Percentiles rank a stretch among this genome's conserved stretches.
phyloP scores from a whole-genome alignment of 2,329 filamentous ascomycete species.

The Pseudopyricularia javanii region DNA sequence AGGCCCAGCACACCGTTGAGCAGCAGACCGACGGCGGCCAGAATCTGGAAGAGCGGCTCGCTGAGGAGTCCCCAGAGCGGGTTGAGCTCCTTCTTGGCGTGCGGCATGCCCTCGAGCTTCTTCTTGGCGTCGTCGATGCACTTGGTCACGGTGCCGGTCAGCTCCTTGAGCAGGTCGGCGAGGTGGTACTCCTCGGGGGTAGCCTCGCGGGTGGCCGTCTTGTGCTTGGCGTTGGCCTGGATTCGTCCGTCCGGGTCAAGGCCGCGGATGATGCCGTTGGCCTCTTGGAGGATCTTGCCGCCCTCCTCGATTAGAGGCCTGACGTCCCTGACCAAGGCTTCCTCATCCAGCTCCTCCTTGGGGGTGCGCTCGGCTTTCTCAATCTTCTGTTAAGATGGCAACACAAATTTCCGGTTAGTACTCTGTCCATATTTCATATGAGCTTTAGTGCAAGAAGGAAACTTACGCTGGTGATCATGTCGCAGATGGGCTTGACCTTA shows the following conservation, averaged over 20 bases:
- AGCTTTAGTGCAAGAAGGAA: neutral
- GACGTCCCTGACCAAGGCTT: conserved; percentile 74
- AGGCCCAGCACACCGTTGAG: conserved; percentile 74
- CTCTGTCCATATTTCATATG: no score
- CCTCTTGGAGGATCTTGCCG: conserved; percentile 68
- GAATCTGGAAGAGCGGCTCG: conserved; percentile 85
- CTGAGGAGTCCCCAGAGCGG: conserved; percentile 74
- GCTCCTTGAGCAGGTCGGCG: conserved; percentile 74
- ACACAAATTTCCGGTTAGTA: neutral
- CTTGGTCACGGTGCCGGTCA: conserved; percentile 68
- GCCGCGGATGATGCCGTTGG: conserved; percentile 75
- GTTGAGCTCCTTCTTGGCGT: conserved; percentile 90
- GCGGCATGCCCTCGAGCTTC: conserved; percentile 84
- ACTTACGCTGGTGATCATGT: conserved; percentile 68
- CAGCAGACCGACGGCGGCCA: conserved; percentile 75
- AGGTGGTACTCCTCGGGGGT: conserved; percentile 75
- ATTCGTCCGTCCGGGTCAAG: conserved; percentile 84
- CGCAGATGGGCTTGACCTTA: conserved; percentile 72
- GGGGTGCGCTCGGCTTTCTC: conserved; percentile 69
- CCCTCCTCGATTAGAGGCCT: conserved; percentile 84
- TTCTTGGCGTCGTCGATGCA: conserved; percentile 82
- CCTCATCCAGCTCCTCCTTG: conserved; percentile 81
- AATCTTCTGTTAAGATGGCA: conserved; percentile 43
- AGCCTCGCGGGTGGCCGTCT: conserved; percentile 61
- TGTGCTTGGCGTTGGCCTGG: conserved; percentile 72